Conservation (phyloP, 768 basidiomycete species). For the Favolaschia claudopus region DNA sequence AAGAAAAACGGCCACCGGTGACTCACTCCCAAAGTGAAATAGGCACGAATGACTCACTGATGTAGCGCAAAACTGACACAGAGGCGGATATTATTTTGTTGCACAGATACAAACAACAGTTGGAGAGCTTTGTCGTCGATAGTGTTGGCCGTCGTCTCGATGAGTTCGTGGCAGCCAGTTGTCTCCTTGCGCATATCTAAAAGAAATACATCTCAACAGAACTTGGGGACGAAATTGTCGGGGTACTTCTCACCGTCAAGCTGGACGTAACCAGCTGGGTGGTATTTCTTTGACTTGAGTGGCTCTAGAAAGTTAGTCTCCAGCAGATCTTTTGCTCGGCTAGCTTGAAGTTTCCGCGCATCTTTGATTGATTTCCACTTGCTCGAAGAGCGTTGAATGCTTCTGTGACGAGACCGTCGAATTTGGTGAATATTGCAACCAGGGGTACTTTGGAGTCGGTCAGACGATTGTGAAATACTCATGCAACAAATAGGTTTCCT, state of each 20-base stretch:
- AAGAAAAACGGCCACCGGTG: too few relatives aligned
- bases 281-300: neutral
- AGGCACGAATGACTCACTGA: too few relatives aligned
- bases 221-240: neutral
- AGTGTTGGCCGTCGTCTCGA: neutral
- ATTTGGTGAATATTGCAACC: conserved; percentile 47
- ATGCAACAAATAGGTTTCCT: conserved; percentile 22
- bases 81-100: neutral
- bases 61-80: neutral
- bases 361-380: conserved; percentile 12
- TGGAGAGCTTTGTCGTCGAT: neutral
- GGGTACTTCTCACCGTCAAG: neutral
- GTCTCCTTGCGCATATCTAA: neutral
- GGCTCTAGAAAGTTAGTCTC: neutral
- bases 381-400: conserved; percentile 25
- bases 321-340: neutral
- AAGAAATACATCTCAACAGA: neutral
- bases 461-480: neutral
- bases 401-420: conserved; percentile 37
- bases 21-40: too few relatives aligned
- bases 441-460: conserved; percentile 51
- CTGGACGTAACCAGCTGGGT: neutral
- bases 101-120: neutral
- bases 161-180: neutral
- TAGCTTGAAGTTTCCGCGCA: neutral